These are phyloP conservation scores for Stenocarpella maydis DNA, from an alignment of 2,329 filamentous ascomycete genomes.

Conservation along the genomic window DNA sequence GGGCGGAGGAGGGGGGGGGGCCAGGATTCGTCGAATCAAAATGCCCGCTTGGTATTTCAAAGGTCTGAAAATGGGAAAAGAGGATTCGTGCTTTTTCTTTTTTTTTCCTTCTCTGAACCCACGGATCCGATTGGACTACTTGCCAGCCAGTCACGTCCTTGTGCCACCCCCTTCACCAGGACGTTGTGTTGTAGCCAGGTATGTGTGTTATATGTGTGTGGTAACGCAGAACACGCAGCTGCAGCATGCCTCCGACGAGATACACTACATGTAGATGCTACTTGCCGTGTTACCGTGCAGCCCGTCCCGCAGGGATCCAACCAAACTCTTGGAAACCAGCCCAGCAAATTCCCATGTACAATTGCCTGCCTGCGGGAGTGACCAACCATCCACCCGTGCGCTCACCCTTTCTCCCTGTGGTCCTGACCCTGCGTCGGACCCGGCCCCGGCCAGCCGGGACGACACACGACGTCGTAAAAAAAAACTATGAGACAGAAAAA, in stretches of 20 bases:
- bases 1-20: too few species aligned
- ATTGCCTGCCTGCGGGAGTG: conserved; percentile 6
- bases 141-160: conserved; percentile 3
- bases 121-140: conserved; percentile 5
- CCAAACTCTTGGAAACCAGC: not conserved
- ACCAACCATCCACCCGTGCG: not conserved
- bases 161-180: not conserved
- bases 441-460: conserved; percentile 8
- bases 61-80: not conserved
- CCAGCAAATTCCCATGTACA: too few species aligned
- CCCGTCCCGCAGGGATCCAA: not conserved
- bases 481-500: not conserved
- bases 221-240: not conserved
- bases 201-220: too few species aligned
- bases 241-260: not conserved
- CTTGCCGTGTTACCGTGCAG: not conserved
- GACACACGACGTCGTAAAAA: not conserved
- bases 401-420: too few species aligned
- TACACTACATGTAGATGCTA: not conserved
- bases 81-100: not conserved
- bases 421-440: not conserved
- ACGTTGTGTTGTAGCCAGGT: too few species aligned
- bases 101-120: too few species aligned
- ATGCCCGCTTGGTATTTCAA: not conserved
- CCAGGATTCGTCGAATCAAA: not conserved